Conservation (phyloP, 306 rosid species). For the Dryas alaskensis region DNA sequence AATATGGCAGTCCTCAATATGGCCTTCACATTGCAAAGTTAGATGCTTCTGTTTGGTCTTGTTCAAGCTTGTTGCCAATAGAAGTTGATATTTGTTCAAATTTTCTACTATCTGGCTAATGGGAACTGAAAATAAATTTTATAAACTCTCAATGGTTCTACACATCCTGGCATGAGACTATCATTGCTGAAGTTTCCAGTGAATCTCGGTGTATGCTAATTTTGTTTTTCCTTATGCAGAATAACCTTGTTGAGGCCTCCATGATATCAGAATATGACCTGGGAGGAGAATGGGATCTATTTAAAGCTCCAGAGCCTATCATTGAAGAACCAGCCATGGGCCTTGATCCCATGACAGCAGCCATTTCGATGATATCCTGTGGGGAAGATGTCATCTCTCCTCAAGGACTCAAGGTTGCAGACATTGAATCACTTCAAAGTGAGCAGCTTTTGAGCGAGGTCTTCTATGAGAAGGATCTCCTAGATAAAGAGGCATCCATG, state of each 20-base stretch:
- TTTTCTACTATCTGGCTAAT: not conserved
- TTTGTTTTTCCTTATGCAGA: conserved; percentile 41
- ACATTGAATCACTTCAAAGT: conserved; percentile 67
- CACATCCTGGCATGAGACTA: not conserved
- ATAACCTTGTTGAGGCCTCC: conserved; percentile 52
- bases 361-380: conserved; percentile 76
- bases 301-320: conserved; percentile 89
- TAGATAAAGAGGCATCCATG: conserved; percentile 53
- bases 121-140: not conserved
- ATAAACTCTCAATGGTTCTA: not conserved
- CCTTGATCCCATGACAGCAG: conserved; percentile 63
- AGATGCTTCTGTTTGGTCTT: conserved; percentile 12
- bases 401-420: conserved; percentile 62
- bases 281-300: conserved; percentile 92
- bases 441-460: conserved; percentile 85
- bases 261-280: conserved; percentile 73
- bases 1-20: not conserved
- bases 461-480: conserved; percentile 76
- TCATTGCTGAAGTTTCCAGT: not conserved
- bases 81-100: not conserved
- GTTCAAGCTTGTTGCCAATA: not conserved
- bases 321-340: conserved; percentile 58
- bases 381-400: conserved; percentile 63
- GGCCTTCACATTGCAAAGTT: not conserved
- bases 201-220: conserved; percentile 8